These are phyloP conservation scores for Dalechampia spathulata DNA, from an alignment of 441 rosid genomes.

Conservation along the genomic window DNA sequence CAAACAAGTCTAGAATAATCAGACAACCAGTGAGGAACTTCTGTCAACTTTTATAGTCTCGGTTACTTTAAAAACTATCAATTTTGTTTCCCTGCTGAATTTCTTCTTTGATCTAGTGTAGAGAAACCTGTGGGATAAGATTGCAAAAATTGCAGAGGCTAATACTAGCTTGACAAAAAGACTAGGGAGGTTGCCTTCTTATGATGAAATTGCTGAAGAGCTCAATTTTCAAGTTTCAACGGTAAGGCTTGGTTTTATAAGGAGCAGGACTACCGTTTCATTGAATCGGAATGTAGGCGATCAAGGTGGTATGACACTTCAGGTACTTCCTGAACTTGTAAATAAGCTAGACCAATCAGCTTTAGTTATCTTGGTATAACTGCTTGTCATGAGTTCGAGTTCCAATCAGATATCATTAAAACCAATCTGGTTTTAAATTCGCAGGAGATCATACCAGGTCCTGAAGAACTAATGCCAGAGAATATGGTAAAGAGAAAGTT, in stretches of 20 bases:
- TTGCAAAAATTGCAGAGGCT: conserved; percentile 41
- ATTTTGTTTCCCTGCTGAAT: not conserved
- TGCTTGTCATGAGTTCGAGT: not conserved
- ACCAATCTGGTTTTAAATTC: not conserved
- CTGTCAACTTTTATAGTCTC: not conserved
- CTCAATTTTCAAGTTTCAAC: conserved; percentile 36
- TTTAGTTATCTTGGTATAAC: too few species aligned
- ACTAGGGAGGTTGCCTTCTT: conserved; percentile 28
- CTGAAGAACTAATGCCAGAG: conserved; percentile 43
- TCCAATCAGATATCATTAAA: too few species aligned
- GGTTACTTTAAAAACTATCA: not conserved
- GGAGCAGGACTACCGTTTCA: conserved; percentile 37
- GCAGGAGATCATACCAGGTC: conserved; percentile 48
- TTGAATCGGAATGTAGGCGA: conserved; percentile 28
- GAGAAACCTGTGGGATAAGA: conserved; percentile 38
- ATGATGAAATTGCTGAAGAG: conserved; percentile 42
- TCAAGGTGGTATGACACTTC: conserved; percentile 37
- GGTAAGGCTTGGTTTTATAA: conserved; percentile 31
- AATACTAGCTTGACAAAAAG: conserved; percentile 25
- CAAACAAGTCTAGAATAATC: conserved; percentile 39
- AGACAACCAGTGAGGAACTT: conserved; percentile 41
- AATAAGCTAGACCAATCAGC: too few species aligned
- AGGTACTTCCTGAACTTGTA: conserved; percentile 23
- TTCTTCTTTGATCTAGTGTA: conserved; percentile 19
- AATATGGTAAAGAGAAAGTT: conserved; percentile 30